Conservation (phyloP, 495 filamentous ascomycete genomes). For the Cairneyella variabilis region DNA sequence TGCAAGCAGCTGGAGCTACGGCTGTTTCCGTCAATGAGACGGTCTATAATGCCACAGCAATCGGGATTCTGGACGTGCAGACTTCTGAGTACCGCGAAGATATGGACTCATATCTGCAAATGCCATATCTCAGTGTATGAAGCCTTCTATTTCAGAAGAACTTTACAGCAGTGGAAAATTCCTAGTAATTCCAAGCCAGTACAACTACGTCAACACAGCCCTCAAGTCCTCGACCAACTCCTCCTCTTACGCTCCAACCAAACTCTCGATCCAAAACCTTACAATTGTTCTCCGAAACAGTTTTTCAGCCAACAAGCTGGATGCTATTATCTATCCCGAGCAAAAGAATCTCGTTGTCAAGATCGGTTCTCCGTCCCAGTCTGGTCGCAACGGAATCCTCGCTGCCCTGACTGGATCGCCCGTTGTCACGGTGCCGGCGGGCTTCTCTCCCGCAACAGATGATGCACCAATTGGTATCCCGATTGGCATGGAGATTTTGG, state of each 20-base stretch:
- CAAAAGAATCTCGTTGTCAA: constrained; percentile 60
- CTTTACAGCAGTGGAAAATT: constrained; percentile 42
- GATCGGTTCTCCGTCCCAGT: constrained; percentile 50
- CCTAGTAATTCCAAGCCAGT: constrained; percentile 54
- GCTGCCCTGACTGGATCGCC: constrained; percentile 61
- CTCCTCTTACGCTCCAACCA: constrained; percentile 37
- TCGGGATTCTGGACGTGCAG: constrained; percentile 52
- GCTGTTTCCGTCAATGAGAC: constrained; percentile 45
- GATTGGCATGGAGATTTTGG: constrained; percentile 62
- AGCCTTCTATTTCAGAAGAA: constrained; percentile 38
- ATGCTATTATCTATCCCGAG: constrained; percentile 62
- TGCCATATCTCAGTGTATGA: constrained; percentile 25
- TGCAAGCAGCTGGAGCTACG: constrained; percentile 30
- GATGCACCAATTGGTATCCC: constrained; percentile 54
- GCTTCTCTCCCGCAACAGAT: constrained; percentile 32
- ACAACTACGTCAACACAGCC: constrained; percentile 45
- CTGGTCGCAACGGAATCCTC: constrained; percentile 59
- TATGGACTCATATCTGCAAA: constrained; percentile 45
- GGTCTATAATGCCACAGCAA: constrained; percentile 45
- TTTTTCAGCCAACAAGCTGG: constrained; percentile 44
- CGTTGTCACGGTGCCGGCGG: constrained; percentile 53
- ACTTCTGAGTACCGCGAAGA: constrained; percentile 50
- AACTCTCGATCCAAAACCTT: constrained; percentile 42
- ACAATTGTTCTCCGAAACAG: constrained; percentile 41
- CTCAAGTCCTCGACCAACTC: constrained; percentile 43